Evolutionary conservation across 352 stramenopile species (phyloP).

Genomic region (Globisporangium apiculatum): DNA sequence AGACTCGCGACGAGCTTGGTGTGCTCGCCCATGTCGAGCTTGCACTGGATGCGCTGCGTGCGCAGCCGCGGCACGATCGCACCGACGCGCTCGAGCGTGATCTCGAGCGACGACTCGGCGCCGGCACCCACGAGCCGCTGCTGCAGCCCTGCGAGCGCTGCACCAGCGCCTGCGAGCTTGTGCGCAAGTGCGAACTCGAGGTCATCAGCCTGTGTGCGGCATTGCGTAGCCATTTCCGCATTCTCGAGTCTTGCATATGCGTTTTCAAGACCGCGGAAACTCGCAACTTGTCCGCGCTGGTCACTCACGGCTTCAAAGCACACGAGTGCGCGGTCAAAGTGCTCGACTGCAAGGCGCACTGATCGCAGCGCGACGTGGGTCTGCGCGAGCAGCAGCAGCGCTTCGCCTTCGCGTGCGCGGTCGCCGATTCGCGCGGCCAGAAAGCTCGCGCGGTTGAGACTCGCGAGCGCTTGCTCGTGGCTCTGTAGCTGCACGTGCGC

Average conservation of each 20-base stretch:
- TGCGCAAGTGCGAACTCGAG: slow-evolving; percentile 60
- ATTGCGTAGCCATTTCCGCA: slow-evolving; percentile 32
- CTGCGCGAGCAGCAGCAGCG: slow-evolving; percentile 24
- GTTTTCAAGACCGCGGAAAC: slow-evolving; percentile 51
- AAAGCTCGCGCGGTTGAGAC: slow-evolving; percentile 41
- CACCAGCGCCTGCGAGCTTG: slow-evolving; percentile 28
- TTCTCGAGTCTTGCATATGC: slow-evolving; percentile 44
- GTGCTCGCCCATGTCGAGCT: slow-evolving; percentile 55
- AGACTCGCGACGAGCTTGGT: slow-evolving; percentile 40
- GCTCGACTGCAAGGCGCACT: slow-evolving; percentile 39
- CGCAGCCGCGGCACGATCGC: slow-evolving; percentile 53
- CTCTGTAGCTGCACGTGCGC: slow-evolving; percentile 30
- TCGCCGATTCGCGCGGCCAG: slow-evolving; percentile 21
- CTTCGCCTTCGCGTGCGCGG: slow-evolving; percentile 27
- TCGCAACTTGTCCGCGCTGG: slow-evolving; percentile 33
- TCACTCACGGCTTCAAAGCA: slow-evolving; percentile 45
- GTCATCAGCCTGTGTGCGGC: slow-evolving; percentile 46
- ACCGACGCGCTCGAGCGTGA: slow-evolving; percentile 55
- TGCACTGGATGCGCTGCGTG: slow-evolving; percentile 45
- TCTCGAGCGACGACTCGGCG: slow-evolving; percentile 52
- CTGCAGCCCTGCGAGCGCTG: slow-evolving; percentile 39
- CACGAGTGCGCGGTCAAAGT: slow-evolving; percentile 45
- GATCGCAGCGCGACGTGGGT: slow-evolving; percentile 32
- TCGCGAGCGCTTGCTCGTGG: slow-evolving; percentile 38
- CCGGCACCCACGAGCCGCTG: slow-evolving; percentile 51